phyloP scores from a whole-genome alignment of 2,329 filamentous ascomycete species.

The Fusarium napiforme region DNA sequence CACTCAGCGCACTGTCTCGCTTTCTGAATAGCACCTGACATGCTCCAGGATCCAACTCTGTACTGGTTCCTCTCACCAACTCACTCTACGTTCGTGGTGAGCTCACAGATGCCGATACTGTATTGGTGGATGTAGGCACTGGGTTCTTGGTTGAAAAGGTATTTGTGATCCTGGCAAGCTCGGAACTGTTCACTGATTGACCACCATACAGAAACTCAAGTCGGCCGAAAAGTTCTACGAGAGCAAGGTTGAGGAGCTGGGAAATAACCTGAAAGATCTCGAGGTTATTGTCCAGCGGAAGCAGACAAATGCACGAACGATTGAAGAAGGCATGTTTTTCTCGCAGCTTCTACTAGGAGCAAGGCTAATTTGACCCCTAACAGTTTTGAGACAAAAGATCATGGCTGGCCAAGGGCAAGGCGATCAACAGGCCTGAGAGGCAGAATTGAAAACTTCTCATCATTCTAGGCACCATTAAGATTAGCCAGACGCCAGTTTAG shows the following conservation, averaged over 20 bases:
- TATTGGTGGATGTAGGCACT: conserved; percentile 92
- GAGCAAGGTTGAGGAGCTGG: conserved; percentile 64
- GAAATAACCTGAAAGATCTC: conserved; percentile 65
- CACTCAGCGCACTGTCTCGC: neutral
- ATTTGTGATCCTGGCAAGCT: neutral
- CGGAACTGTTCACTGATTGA: conserved; percentile 20
- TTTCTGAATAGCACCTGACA: conserved; percentile 17
- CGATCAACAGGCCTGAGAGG: conserved; percentile 37
- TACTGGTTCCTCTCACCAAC: conserved; percentile 94
- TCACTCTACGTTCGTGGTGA: conserved; percentile 93
- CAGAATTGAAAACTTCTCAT: neutral
- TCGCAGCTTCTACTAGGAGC: conserved; percentile 15
- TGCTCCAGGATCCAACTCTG: conserved; percentile 57
- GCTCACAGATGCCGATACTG: conserved; percentile 77
- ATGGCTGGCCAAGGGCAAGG: conserved; percentile 51
- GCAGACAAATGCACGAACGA: conserved; percentile 82
- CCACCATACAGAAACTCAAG: conserved; percentile 58
- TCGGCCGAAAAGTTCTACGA: conserved; percentile 68
- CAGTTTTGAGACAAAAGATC: conserved; percentile 58
- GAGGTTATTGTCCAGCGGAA: conserved; percentile 73
- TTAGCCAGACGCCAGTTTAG: conserved; percentile 6
- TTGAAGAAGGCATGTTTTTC: conserved; percentile 79
- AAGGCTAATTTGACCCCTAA: conserved; percentile 43
- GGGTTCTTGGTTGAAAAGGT: conserved; percentile 97
- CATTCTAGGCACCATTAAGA: neutral